phyloP scores from a whole-genome alignment of 306 rosid genomes.

The Aeschynomene evenia region DNA sequence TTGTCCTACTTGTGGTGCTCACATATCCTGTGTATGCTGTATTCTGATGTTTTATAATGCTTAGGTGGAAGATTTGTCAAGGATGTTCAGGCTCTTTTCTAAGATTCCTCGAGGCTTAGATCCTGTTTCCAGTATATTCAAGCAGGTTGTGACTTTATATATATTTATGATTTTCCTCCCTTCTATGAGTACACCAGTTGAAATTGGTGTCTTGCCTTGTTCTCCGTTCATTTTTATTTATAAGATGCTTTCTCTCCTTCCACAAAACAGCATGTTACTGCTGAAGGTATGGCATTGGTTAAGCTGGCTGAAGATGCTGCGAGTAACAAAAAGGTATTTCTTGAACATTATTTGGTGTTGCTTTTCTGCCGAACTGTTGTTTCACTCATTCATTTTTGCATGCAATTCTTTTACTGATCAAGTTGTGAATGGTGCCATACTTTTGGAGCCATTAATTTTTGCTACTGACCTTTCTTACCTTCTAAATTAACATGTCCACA shows the following conservation, averaged over 20 bases:
- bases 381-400: slow-evolving; percentile 2
- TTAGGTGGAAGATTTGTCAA: slow-evolving; percentile 84
- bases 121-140: slow-evolving; percentile 82
- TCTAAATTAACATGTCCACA: slow-evolving; percentile 36
- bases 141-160: slow-evolving; percentile 56
- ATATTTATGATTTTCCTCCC: slow-evolving; percentile 2
- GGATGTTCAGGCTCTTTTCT: slow-evolving; percentile 95
- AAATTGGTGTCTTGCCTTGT: background rate
- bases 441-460: slow-evolving; percentile 21
- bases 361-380: background rate
- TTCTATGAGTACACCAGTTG: background rate
- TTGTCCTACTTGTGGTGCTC: background rate
- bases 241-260: slow-evolving; percentile 27
- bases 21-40: background rate
- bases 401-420: background rate
- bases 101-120: slow-evolving; percentile 86
- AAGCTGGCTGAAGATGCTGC: slow-evolving; percentile 97
- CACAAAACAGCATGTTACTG: slow-evolving; percentile 73
- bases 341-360: slow-evolving; percentile 9
- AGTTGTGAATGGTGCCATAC: background rate
- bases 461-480: slow-evolving; percentile 28
- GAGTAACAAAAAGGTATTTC: slow-evolving; percentile 76
- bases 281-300: slow-evolving; percentile 85
- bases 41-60: slow-evolving; percentile 20
- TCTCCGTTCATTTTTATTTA: slow-evolving; percentile 11